Base-by-base conservation (phyloP, 2,329 filamentous ascomycete species). In the Botrytis deweyae region DNA sequence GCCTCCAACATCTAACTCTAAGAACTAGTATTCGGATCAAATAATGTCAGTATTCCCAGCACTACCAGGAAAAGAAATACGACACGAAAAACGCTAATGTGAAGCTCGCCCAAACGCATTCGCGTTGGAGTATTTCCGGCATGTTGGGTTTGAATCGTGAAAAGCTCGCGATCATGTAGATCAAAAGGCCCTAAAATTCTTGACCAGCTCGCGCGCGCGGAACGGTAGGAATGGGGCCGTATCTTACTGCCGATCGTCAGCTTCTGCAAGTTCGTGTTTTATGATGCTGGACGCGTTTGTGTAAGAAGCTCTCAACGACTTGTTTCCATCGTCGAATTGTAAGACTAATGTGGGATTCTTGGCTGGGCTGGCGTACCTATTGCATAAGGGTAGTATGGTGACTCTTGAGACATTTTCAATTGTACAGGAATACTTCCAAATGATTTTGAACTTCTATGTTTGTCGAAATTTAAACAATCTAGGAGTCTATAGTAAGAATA, bases 261-360 rank as follows among this genome's bases (percentile, higher is more conserved):
- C 49, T 58, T 68, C 49, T 68, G 66, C 66, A 68, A 42, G 36
- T 58, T 40, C 49, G 49, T 58, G 66, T 68, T 68, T 68, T 68
- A 58, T 33, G 64, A 66, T 49, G 44, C 33, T 66, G 44, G 20
- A 68, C 10, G 38, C 6, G 49, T 58, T 58, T 38, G 36, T 33
- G 49, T 68, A 68, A 40, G 49, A 33, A 42, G 36, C n/a, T 68
- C 66, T 58, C 49, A 58, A 33, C 49, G 29, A 58, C 49, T 68
- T 68, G 66, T 29, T 68, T 58, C 49, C 20, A 58, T 33, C 46
- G 25, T 42, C 36, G 65, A 36, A 55, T n/a, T 49, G 46, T 68
- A 38, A 55, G 25, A 52, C 46, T 38, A 33, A 38, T 67, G 65
- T 9, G 64, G 20, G 46, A 67, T 55, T 38, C 46, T 67, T 55